Evolutionary conservation across 768 basidiomycete species (phyloP).

Genomic region (Piloderma croceum): DNA sequence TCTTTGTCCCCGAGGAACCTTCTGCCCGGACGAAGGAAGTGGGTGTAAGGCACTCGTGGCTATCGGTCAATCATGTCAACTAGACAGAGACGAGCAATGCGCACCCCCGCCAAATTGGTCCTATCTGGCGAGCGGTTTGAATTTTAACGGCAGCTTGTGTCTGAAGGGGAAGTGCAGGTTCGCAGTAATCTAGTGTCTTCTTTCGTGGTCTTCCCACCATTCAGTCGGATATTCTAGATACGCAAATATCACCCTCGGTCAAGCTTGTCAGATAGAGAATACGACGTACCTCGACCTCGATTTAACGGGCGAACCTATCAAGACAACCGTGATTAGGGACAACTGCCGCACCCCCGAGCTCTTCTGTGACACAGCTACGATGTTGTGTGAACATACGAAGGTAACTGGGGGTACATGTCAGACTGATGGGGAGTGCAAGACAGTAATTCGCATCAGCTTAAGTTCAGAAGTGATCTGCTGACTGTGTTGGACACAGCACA

Average conservation of each 20-base stretch:
- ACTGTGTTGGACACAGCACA: slow-evolving; percentile 16
- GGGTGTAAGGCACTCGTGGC: slow-evolving; percentile 40
- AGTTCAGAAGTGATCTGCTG: neutral
- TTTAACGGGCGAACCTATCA: slow-evolving; percentile 34
- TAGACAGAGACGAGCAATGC: slow-evolving; percentile 60
- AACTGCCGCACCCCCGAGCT: slow-evolving; percentile 51
- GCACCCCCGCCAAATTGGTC: slow-evolving; percentile 35
- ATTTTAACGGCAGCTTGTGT: slow-evolving; percentile 55
- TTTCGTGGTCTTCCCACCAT: slow-evolving; percentile 3
- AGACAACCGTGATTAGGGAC: slow-evolving; percentile 48
- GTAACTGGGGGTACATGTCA: slow-evolving; percentile 37
- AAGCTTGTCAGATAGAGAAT: slow-evolving; percentile 48
- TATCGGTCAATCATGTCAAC: slow-evolving; percentile 47
- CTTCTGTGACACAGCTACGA: slow-evolving; percentile 45
- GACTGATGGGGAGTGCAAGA: slow-evolving; percentile 50
- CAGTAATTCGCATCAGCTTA: slow-evolving; percentile 20
- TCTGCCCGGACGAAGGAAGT: slow-evolving; percentile 65
- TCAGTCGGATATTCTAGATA: slow-evolving; percentile 31
- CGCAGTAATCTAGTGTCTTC: slow-evolving; percentile 13
- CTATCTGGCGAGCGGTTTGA: slow-evolving; percentile 33
- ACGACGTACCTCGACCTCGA: slow-evolving; percentile 46
- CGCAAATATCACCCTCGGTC: slow-evolving; percentile 49
- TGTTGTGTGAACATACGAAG: slow-evolving; percentile 43
- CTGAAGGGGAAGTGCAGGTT: slow-evolving; percentile 56
- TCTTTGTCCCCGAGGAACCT: slow-evolving; percentile 45